A percentile compares a stretch with the other conserved stretches of the same genome.
phyloP scores from a whole-genome alignment of 2,329 filamentous ascomycete genomes.

The Calcarisporium arbuscula region DNA sequence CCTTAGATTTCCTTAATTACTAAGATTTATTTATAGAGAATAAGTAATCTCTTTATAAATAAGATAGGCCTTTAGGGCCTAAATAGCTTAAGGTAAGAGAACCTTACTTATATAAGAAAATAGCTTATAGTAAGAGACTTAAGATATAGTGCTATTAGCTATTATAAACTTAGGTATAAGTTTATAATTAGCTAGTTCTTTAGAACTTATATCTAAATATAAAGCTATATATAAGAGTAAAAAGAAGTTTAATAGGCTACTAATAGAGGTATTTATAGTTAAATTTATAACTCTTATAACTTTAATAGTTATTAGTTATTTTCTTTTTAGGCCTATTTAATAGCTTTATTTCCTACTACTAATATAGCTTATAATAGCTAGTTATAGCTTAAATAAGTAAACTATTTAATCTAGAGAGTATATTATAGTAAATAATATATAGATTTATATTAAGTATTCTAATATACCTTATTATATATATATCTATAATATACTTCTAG shows the following conservation, averaged over 20 bases:
- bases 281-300: background rate
- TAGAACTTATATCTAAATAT: too few relatives aligned
- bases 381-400: background rate
- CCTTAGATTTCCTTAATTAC: too few relatives aligned
- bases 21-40: too few relatives aligned
- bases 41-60: too few relatives aligned
- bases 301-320: slow-evolving; percentile 1
- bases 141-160: too few relatives aligned
- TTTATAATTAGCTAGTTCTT: too few relatives aligned
- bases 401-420: background rate
- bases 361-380: too few relatives aligned
- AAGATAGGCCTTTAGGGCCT: too few relatives aligned
- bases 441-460: background rate
- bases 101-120: background rate
- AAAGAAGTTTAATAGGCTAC: background rate
- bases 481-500: background rate
- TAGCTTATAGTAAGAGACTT: background rate
- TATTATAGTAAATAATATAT: background rate
- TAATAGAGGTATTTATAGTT: background rate
- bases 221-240: background rate
- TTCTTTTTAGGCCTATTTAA: background rate
- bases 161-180: too few relatives aligned
- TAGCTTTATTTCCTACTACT: background rate
- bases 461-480: too few relatives aligned
- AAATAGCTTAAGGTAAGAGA: too few relatives aligned